Evolutionary conservation across 2,329 filamentous ascomycete genomes (phyloP).

Genomic region (Aspergillus awamori): DNA sequence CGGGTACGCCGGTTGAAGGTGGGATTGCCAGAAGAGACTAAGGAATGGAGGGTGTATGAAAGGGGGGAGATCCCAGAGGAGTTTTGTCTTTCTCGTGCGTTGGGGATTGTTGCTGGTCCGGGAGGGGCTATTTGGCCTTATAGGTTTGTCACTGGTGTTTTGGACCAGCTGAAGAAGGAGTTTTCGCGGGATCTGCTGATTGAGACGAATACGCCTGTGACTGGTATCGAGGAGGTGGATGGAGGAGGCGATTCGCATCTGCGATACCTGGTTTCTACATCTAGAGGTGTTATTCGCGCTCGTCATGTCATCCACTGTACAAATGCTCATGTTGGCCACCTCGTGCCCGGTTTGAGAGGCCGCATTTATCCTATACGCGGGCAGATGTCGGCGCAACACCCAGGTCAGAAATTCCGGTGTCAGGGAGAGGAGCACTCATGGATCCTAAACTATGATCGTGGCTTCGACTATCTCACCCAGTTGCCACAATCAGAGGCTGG

Average conservation of each 20-base stretch:
- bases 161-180: constrained; percentile 19
- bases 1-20: constrained; percentile 29
- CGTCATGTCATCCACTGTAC: constrained; percentile 61
- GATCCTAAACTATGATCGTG: constrained; percentile 52
- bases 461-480: constrained; percentile 59
- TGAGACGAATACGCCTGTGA: constrained; percentile 27
- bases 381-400: constrained; percentile 47
- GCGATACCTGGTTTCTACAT: constrained; percentile 50
- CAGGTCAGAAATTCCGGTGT: constrained; percentile 31
- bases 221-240: neutral
- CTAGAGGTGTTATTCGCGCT: constrained; percentile 49
- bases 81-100: constrained; percentile 16
- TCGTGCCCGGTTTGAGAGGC: constrained; percentile 52
- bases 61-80: constrained; percentile 27
- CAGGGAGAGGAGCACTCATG: constrained; percentile 50
- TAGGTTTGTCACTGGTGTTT: constrained; percentile 31
- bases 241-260: neutral
- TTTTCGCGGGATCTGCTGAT: constrained; percentile 41
- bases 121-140: constrained; percentile 39
- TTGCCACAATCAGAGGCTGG: constrained; percentile 26
- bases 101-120: constrained; percentile 30
- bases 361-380: constrained; percentile 44
- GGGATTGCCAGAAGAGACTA: constrained; percentile 30
- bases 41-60: constrained; percentile 31
- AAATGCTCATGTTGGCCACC: constrained; percentile 57